Evolutionary conservation across 1,139 yeast species (phyloP), one percentile per base, ranked within the genome.

Genomic region (Sugiyamaella sp.): DNA sequence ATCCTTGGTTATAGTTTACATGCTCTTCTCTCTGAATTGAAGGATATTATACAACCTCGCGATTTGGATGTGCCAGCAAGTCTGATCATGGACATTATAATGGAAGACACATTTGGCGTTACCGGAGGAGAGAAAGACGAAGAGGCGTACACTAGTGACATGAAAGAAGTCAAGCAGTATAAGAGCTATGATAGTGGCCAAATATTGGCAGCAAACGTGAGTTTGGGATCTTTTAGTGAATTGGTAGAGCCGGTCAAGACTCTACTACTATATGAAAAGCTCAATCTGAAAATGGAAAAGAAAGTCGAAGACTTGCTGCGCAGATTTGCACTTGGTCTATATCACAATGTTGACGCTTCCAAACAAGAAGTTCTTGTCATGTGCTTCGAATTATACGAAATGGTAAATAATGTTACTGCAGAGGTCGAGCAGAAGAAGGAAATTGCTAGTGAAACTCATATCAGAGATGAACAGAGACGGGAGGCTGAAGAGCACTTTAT

Each of bases 61-160:
- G 96, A 88, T 58, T 73, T 93, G 47, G 93, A 90, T 68, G 86
- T 82, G 20, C 79, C 86, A 20, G 80, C 85, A 5, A 73, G 73
- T 2, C 63, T 86, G 50, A 72, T 91, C 16, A 84, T 86, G 58
- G 84, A 81, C 24, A 76, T 90, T 33, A 79, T 91, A 33, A 91
- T 93, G 96, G 96, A 90, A 66, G 97, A 93, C 65, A 80, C 84
- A 2, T 91, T 93, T 71, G 99, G 99, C 16, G 81, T 86, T 4
- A 89, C 96, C 6, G 96, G 97, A 37, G 86, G 86, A 65, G 99
- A 93, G 66, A 93, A 95, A 68, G 99, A 93, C 62, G 91, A 95
- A 14, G 97, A 90, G 59, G 97, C 91, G 24, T 93, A 93, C 66
- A 82, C 81, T 51, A 85, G 89, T 49, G 85, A 85, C 58, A 88